These are phyloP conservation scores for Pluteus cervinus DNA, from an alignment of 768 basidiomycete species.

Conservation along the genomic window DNA sequence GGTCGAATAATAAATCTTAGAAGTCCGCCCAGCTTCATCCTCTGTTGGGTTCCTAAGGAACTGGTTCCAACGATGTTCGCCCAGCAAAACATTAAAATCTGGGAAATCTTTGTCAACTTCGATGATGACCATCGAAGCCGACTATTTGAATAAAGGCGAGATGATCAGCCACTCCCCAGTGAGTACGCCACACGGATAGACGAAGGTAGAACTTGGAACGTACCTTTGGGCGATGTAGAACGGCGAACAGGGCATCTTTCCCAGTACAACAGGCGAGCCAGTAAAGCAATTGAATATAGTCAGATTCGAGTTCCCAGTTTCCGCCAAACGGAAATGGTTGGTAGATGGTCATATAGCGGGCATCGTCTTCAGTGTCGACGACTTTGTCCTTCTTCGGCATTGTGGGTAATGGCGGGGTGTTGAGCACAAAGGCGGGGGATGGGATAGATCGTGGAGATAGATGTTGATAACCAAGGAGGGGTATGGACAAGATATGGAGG, in stretches of 20 bases:
- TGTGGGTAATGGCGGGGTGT: too few species aligned
- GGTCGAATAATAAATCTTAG: slow-evolving; percentile 36
- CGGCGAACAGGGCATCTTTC: slow-evolving; percentile 28
- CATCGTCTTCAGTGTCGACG: slow-evolving; percentile 35
- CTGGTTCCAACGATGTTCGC: slow-evolving; percentile 45
- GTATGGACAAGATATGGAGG: too few species aligned
- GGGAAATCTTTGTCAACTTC: slow-evolving; percentile 36
- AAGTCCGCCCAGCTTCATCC: slow-evolving; percentile 30
- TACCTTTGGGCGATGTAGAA: slow-evolving; percentile 44
- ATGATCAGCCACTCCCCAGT: not conserved
- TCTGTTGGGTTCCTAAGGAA: slow-evolving; percentile 33
- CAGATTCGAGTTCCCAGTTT: slow-evolving; percentile 34
- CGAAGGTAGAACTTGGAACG: slow-evolving; percentile 9
- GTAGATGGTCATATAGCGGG: slow-evolving; percentile 39
- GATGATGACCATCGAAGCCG: slow-evolving; percentile 41
- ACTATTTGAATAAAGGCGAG: slow-evolving; percentile 16
- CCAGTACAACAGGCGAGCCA: slow-evolving; percentile 45
- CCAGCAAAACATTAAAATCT: slow-evolving; percentile 32
- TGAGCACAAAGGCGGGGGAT: too few species aligned
- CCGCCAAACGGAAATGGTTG: slow-evolving; percentile 45
- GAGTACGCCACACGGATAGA: not conserved
- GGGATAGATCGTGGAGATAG: too few species aligned
- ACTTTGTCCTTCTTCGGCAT: slow-evolving; percentile 38
- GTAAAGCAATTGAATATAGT: slow-evolving; percentile 33
- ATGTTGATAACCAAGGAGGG: too few species aligned